Conservation (phyloP, 495 filamentous ascomycete genomes). For the Poronia punctata region DNA sequence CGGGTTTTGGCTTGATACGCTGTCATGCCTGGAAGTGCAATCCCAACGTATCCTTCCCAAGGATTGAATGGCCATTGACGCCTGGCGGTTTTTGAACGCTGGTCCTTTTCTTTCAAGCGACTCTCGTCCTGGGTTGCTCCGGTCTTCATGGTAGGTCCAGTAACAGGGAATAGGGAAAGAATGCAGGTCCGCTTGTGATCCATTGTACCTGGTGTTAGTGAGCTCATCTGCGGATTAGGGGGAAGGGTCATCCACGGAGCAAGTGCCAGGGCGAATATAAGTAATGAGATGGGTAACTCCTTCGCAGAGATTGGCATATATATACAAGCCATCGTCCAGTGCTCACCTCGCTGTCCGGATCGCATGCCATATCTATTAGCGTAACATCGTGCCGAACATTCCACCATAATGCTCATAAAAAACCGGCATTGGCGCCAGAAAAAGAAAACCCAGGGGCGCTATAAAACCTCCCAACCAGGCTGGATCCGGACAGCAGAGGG, state of each 20-base stretch:
- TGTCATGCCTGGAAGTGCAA: too few relatives aligned
- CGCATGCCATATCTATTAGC: slow-evolving; percentile 31
- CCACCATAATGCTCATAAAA: slow-evolving; percentile 23
- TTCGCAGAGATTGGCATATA: slow-evolving; percentile 35
- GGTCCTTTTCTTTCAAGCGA: too few relatives aligned
- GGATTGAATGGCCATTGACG: too few relatives aligned
- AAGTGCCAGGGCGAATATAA: slow-evolving; percentile 14
- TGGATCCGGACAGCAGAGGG: slow-evolving; percentile 31
- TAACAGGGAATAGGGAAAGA: not conserved
- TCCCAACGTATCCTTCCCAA: too few relatives aligned
- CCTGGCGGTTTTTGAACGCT: too few relatives aligned
- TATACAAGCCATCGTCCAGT: slow-evolving; percentile 37
- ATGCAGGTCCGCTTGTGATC: not conserved
- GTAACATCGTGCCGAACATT: slow-evolving; percentile 19
- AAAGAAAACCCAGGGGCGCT: slow-evolving; percentile 18
- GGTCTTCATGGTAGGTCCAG: slow-evolving; percentile 3
- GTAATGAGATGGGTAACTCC: slow-evolving; percentile 24
- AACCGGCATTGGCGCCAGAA: slow-evolving; percentile 20
- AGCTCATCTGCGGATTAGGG: slow-evolving; percentile 1
- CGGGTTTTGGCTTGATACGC: too few relatives aligned
- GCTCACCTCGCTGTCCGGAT: slow-evolving; percentile 47
- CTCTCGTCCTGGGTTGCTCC: not conserved
- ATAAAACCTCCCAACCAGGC: slow-evolving; percentile 22
- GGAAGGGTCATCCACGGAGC: slow-evolving; percentile 15
- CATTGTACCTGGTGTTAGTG: slow-evolving; percentile 8